Evolutionary conservation across 2,329 filamentous ascomycete species (phyloP).

Genomic region (Neofusicoccum parvum): DNA sequence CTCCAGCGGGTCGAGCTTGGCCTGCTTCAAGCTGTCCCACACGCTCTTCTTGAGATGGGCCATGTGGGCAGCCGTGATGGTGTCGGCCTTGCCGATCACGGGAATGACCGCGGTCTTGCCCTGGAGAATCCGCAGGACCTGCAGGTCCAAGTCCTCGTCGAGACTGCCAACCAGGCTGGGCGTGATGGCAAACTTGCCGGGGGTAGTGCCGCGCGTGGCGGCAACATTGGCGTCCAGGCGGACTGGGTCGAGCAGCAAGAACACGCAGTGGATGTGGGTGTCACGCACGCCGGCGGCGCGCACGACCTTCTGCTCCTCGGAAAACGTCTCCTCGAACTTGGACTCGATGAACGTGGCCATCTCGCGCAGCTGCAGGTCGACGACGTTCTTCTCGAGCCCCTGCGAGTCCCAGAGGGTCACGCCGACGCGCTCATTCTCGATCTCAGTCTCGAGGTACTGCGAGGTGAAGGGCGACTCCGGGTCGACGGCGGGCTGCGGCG

Average conservation of each 20-base stretch:
- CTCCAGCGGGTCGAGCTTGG: conserved; percentile 85
- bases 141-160: conserved; percentile 87
- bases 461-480: conserved; percentile 67
- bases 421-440: conserved; percentile 87
- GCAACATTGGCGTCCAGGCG: conserved; percentile 79
- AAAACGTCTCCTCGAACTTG: conserved; percentile 98
- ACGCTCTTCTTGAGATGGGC: conserved; percentile 85
- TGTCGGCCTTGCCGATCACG: conserved; percentile 95
- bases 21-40: conserved; percentile 82
- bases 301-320: conserved; percentile 96
- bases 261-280: conserved; percentile 95
- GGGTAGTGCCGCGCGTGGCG: conserved; percentile 53
- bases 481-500: conserved; percentile 50
- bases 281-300: conserved; percentile 90
- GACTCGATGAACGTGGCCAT: conserved; percentile 92
- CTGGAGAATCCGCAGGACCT: conserved; percentile 83
- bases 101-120: conserved; percentile 95
- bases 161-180: conserved; percentile 64
- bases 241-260: conserved; percentile 85
- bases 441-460: conserved; percentile 90
- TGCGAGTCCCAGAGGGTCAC: conserved; percentile 96
- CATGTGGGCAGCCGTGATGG: conserved; percentile 95
- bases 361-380: conserved; percentile 90
- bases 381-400: conserved; percentile 90
- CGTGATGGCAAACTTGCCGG: conserved; percentile 39